Conservation (phyloP, 345 rosid species). For the Pseudoturritis turrita region DNA sequence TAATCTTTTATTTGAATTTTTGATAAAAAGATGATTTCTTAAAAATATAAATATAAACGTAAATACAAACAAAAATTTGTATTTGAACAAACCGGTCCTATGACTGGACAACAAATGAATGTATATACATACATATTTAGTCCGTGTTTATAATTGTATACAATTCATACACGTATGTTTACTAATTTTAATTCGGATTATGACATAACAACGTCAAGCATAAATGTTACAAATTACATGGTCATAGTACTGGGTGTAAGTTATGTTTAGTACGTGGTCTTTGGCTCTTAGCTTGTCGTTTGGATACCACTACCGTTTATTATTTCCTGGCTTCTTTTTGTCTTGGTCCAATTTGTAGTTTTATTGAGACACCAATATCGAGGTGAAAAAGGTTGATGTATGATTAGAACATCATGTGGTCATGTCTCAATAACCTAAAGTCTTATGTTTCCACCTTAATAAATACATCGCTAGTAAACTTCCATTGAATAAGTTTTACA, state of each 20-base stretch:
- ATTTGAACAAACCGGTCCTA: background rate
- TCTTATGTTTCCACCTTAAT: background rate
- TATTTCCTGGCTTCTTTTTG: background rate
- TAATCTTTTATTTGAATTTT: background rate
- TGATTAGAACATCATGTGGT: background rate
- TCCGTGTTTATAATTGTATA: no score
- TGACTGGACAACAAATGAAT: background rate
- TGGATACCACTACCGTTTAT: background rate
- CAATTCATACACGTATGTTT: background rate
- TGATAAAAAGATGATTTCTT: background rate
- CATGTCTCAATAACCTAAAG: background rate
- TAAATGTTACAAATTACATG: background rate
- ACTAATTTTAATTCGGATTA: background rate
- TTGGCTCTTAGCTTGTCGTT: background rate
- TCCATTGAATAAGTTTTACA: background rate
- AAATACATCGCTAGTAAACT: background rate
- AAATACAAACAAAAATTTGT: background rate
- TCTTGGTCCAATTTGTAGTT: background rate
- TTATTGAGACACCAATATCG: background rate
- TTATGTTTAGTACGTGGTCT: background rate
- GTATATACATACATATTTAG: background rate
- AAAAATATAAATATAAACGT: background rate
- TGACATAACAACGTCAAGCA: background rate
- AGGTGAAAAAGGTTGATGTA: background rate
- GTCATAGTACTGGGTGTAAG: background rate